Percentiles rank a stretch among this genome's conserved stretches.
These are phyloP conservation scores for Hyphopichia burtonii DNA, from an alignment of 1,139 yeast species.

Conservation along the genomic window DNA sequence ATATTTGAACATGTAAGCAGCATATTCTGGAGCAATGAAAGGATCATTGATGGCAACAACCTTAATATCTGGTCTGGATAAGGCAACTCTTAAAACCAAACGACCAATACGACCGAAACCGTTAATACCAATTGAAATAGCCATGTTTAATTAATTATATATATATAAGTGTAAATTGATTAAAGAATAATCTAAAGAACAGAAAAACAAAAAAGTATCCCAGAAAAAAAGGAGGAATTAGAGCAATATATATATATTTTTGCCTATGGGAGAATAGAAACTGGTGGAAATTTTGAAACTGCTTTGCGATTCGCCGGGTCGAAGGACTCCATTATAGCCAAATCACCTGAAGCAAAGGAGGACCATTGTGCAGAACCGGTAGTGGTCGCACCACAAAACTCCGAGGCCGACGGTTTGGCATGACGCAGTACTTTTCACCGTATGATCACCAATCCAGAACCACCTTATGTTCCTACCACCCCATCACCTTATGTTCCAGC, in stretches of 20 bases:
- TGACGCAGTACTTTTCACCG: no score
- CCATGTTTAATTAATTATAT: constrained; percentile 1
- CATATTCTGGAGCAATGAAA: constrained; percentile 69
- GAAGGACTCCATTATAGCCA: constrained; percentile 3
- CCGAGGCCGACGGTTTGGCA: constrained; percentile 2
- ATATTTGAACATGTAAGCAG: constrained; percentile 78
- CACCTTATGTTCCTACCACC: no score
- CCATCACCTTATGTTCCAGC: no score
- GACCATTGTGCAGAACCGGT: not conserved
- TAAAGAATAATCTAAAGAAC: not conserved
- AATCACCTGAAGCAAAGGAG: not conserved
- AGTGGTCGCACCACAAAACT: not conserved
- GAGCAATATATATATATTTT: not conserved
- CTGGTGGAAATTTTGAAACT: not conserved
- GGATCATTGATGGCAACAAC: constrained; percentile 77
- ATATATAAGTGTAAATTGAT: not conserved
- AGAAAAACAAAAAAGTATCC: not conserved
- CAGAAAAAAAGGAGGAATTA: not conserved
- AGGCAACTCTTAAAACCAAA: constrained; percentile 70
- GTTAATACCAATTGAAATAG: constrained; percentile 56
- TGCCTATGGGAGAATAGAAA: not conserved
- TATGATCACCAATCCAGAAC: no score
- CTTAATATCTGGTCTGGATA: constrained; percentile 59
- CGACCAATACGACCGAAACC: constrained; percentile 83
- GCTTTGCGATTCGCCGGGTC: constrained; percentile 4